Conservation (phyloP, 495 filamentous ascomycete species). For the Evernia prunastri region DNA sequence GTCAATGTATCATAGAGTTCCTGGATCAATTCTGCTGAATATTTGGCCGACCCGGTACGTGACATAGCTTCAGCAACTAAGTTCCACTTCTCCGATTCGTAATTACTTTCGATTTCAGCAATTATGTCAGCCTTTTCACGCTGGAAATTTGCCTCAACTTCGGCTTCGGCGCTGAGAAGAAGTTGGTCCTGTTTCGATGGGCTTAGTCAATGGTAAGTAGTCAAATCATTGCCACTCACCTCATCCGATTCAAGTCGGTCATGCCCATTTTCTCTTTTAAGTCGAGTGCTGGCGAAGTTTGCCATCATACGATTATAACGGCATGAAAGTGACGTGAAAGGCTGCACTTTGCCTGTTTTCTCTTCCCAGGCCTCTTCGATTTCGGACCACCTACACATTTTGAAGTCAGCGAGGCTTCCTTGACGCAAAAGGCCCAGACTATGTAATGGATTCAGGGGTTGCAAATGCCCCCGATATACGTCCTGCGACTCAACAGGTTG, state of each 20-base stretch:
- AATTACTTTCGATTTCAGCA: constrained; percentile 12
- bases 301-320: not conserved
- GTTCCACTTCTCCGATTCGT: constrained; percentile 9
- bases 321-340: not conserved
- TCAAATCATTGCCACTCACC: not conserved
- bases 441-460: no score
- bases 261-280: not conserved
- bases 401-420: no score
- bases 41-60: constrained; percentile 4
- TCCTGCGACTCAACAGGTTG: no score
- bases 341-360: not conserved
- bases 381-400: no score
- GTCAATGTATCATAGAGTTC: not conserved
- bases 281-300: not conserved
- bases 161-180: not conserved
- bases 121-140: constrained; percentile 2
- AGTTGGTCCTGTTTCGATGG: not conserved
- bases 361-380: not conserved
- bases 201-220: not conserved
- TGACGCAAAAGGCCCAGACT: no score
- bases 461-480: no score
- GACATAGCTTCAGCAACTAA: constrained; percentile 13
- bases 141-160: not conserved
- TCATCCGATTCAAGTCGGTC: not conserved
- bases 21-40: not conserved